These are phyloP conservation scores for Rubia yunnanensis DNA, from an alignment of 257 asterid species.

Conservation along the genomic window DNA sequence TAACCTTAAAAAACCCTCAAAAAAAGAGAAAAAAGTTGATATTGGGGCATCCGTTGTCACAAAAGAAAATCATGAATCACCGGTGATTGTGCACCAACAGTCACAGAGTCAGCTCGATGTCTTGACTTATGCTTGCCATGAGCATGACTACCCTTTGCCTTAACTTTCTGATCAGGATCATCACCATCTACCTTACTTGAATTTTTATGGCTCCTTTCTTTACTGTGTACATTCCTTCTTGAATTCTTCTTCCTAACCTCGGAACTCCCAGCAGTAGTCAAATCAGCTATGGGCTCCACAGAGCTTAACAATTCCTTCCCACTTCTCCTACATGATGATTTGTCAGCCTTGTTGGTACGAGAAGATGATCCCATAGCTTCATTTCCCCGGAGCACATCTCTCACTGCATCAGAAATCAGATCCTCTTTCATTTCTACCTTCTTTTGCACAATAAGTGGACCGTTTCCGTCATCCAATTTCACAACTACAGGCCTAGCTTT, in stretches of 20 bases:
- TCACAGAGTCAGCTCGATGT: constrained; percentile 40
- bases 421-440: constrained; percentile 42
- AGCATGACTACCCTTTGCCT: constrained; percentile 35
- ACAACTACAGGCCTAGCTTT: constrained; percentile 90
- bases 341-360: constrained; percentile 23
- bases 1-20: neutral
- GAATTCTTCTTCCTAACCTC: constrained; percentile 28
- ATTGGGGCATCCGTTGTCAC: constrained; percentile 27
- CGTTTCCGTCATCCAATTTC: constrained; percentile 69
- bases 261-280: constrained; percentile 18
- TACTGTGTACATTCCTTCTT: constrained; percentile 44
- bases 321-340: constrained; percentile 42
- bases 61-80: constrained; percentile 87
- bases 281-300: constrained; percentile 21
- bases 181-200: constrained; percentile 41
- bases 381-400: constrained; percentile 73
- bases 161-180: constrained; percentile 43
- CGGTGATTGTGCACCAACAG: constrained; percentile 43
- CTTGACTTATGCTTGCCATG: constrained; percentile 54
- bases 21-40: neutral
- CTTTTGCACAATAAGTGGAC: constrained; percentile 19
- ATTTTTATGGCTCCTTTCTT: constrained; percentile 48
- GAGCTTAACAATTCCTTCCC: constrained; percentile 26
- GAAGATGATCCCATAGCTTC: constrained; percentile 61
- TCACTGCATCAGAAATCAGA: constrained; percentile 68